Evolutionary conservation across 2,329 filamentous ascomycete species (phyloP).

Genomic region (Corniculantispora saksenae): DNA sequence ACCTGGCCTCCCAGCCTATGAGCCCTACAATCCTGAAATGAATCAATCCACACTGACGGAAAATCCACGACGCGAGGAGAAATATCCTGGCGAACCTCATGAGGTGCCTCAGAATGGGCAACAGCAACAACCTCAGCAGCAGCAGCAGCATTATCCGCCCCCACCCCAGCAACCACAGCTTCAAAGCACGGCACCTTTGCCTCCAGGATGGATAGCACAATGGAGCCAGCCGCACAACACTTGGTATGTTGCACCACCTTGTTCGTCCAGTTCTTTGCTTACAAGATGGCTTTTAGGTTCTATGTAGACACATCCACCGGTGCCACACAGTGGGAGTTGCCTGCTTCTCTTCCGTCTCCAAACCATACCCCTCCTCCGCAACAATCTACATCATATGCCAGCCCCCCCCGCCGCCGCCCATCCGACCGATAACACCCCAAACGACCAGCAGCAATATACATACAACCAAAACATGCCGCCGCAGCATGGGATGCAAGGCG

Average conservation of each 20-base stretch:
- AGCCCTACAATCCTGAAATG: too few relatives aligned
- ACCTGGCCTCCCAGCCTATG: too few relatives aligned
- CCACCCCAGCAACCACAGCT: neutral
- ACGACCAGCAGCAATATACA: neutral
- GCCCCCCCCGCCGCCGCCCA: neutral
- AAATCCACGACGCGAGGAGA: neutral
- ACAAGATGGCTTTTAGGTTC: neutral
- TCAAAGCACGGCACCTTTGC: neutral
- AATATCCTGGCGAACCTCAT: neutral
- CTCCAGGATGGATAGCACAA: slow-evolving; percentile 6
- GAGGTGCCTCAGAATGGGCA: neutral
- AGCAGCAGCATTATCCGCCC: neutral
- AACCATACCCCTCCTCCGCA: neutral
- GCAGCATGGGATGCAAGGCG: neutral
- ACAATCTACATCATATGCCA: neutral
- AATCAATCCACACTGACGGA: too few relatives aligned
- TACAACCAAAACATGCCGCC: slow-evolving; percentile 1
- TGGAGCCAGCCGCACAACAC: slow-evolving; percentile 10
- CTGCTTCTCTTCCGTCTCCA: neutral
- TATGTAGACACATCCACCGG: neutral
- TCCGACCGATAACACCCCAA: neutral
- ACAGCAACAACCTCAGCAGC: neutral
- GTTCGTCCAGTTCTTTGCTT: neutral
- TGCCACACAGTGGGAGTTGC: slow-evolving; percentile 8
- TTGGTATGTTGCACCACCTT: neutral